These are phyloP conservation scores for Alternaria sp. DNA, from an alignment of 2,329 filamentous ascomycete species.

Conservation along the genomic window DNA sequence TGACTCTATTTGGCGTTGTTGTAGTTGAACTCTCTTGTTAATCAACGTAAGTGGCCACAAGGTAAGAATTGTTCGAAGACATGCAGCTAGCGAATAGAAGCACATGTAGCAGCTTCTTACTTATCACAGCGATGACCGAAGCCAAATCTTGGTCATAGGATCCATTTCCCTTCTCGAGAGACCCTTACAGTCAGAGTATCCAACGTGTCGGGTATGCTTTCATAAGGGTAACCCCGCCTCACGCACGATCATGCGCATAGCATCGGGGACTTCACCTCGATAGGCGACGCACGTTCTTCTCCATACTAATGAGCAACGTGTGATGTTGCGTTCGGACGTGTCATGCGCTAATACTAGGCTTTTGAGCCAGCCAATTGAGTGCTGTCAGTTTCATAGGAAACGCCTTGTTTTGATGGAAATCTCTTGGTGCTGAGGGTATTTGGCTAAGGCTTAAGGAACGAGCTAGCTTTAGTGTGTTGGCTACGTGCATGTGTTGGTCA, in stretches of 20 bases:
- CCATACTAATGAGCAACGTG: constrained; percentile 5
- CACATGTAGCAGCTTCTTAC: no score
- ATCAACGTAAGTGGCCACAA: not conserved
- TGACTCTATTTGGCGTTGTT: not conserved
- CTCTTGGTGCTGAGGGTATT: not conserved
- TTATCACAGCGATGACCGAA: not conserved
- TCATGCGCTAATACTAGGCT: not conserved
- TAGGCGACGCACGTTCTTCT: not conserved
- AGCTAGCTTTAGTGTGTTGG: not conserved
- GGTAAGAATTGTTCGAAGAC: not conserved
- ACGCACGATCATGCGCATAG: constrained; percentile 7
- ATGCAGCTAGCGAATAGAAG: not conserved
- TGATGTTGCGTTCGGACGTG: not conserved
- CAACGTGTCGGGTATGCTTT: not conserved
- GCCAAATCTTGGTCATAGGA: not conserved
- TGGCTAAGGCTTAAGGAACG: not conserved
- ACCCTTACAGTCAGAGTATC: not conserved
- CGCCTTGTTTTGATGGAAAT: not conserved
- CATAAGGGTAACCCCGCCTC: not conserved
- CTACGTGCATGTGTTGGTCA: not conserved
- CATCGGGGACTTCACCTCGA: not conserved
- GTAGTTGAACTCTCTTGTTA: not conserved
- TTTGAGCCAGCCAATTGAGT: not conserved
- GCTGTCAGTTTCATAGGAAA: not conserved
- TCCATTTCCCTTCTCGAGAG: not conserved